A percentile compares a stretch with the other conserved stretches of the same genome.
These are phyloP conservation scores for Cardamine chenopodiifolia DNA, from an alignment of 345 rosid genomes.

Conservation along the genomic window DNA sequence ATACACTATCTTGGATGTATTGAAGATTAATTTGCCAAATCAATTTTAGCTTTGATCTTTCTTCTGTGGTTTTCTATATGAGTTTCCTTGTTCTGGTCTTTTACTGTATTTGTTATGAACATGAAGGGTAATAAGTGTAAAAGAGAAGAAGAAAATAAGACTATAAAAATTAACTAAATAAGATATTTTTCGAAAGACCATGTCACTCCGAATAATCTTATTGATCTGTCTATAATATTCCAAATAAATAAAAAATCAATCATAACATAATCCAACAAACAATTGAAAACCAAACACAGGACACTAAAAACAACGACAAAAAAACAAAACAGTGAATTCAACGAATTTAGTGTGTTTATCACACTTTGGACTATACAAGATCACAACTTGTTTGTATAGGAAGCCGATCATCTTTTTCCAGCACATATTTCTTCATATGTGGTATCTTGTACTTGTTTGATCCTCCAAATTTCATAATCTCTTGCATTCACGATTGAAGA, in stretches of 20 bases:
- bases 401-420: constrained; percentile 40
- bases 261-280: too few species aligned
- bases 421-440: neutral
- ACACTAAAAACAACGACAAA: too few species aligned
- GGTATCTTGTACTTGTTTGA: neutral
- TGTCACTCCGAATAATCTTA: too few species aligned
- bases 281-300: too few species aligned
- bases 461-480: neutral
- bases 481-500: constrained; percentile 53
- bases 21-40: neutral
- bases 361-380: constrained; percentile 59
- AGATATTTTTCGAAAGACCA: too few species aligned
- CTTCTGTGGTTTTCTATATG: neutral
- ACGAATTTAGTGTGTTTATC: neutral
- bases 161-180: too few species aligned
- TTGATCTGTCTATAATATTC: too few species aligned
- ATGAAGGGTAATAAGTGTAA: too few species aligned
- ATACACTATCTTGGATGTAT: neutral
- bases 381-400: constrained; percentile 40
- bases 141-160: too few species aligned
- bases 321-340: neutral
- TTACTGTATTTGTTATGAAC: too few species aligned
- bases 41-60: neutral
- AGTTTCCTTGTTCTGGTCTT: too few species aligned
- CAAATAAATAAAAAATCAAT: too few species aligned